phyloP scores from a whole-genome alignment of 176 grass and related monocot species.

The Olyra latifolia region DNA sequence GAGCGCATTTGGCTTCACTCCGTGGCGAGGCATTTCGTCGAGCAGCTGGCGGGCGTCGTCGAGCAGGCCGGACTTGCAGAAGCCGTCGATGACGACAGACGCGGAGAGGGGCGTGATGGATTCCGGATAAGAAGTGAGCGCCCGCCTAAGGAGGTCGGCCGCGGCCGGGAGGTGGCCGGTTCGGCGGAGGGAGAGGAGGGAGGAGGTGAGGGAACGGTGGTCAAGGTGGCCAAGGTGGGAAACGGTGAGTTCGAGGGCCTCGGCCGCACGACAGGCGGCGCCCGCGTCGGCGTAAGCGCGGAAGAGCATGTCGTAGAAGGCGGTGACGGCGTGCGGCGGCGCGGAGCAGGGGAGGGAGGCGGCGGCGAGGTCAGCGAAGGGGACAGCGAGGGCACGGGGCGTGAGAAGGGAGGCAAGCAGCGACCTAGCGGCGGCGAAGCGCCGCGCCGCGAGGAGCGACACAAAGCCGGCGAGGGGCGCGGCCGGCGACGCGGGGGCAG shows the following conservation, averaged over 20 bases:
- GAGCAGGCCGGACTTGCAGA: conserved; percentile 60
- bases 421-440: conserved; percentile 58
- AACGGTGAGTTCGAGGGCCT: conserved; percentile 57
- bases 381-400: conserved; percentile 26
- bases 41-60: conserved; percentile 44
- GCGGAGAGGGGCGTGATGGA: conserved; percentile 50
- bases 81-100: conserved; percentile 44
- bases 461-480: conserved; percentile 40
- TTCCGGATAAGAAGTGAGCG: conserved; percentile 16
- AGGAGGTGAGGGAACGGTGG: conserved; percentile 64
- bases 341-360: conserved; percentile 41
- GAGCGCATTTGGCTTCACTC: conserved; percentile 44
- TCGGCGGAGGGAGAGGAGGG: conserved; percentile 64
- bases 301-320: conserved; percentile 84
- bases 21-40: conserved; percentile 56
- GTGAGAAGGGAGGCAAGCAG: conserved; percentile 48
- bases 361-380: conserved; percentile 59
- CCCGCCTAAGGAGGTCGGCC: conserved; percentile 40
- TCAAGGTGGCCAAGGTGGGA: conserved; percentile 62
- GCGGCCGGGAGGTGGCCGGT: conserved; percentile 44
- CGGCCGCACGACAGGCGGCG: conserved; percentile 29
- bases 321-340: conserved; percentile 33
- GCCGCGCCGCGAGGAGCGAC: conserved; percentile 45
- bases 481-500: neutral
- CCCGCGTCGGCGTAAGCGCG: conserved; percentile 67